Percentiles rank a stretch among this genome's conserved stretches.
These are phyloP conservation scores for Aspergillus biplanus DNA, from an alignment of 495 filamentous ascomycete species.

Conservation along the genomic window DNA sequence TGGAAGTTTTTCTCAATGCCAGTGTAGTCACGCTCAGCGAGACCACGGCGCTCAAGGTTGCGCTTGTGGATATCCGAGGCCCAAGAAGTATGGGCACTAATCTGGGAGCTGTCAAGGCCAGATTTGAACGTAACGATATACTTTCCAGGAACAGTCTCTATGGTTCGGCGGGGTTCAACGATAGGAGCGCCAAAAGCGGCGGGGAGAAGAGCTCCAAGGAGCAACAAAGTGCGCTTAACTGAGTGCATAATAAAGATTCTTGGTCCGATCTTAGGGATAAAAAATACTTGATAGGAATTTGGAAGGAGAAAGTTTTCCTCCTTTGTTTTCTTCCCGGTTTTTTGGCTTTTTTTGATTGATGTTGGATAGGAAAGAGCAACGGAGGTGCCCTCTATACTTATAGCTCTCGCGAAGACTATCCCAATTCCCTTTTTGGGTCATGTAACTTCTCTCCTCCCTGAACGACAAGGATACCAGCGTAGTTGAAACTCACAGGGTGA, in stretches of 20 bases:
- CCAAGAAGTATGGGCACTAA: constrained; percentile 29
- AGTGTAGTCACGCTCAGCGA: constrained; percentile 12
- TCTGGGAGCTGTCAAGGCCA: constrained; percentile 24
- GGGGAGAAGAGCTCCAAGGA: constrained; percentile 32
- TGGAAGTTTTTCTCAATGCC: constrained; percentile 84
- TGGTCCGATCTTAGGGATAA: constrained; percentile 3
- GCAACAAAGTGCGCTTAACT: constrained; percentile 31
- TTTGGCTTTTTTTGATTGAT: not conserved
- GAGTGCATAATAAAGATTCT: constrained; percentile 28
- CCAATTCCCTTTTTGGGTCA: constrained; percentile 9
- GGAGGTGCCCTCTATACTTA: constrained; percentile 17
- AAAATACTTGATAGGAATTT: constrained; percentile 4
- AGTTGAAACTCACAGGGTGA: constrained; percentile 31
- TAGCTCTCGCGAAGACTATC: constrained; percentile 14
- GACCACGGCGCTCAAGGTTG: constrained; percentile 25
- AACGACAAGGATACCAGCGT: constrained; percentile 19
- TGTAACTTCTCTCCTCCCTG: constrained; percentile 11
- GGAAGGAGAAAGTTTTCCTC: constrained; percentile 9
- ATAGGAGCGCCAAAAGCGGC: constrained; percentile 28
- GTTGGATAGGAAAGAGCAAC: constrained; percentile 18
- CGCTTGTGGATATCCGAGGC: constrained; percentile 29
- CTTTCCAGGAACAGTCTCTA: constrained; percentile 30
- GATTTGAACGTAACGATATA: constrained; percentile 37
- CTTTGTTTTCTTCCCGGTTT: not conserved
- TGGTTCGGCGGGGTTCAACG: constrained; percentile 16